These are phyloP conservation scores for Marchantia polymorpha DNA, from an alignment of 225 moss, liverwort and hornwort genomes.

Conservation along the genomic window DNA sequence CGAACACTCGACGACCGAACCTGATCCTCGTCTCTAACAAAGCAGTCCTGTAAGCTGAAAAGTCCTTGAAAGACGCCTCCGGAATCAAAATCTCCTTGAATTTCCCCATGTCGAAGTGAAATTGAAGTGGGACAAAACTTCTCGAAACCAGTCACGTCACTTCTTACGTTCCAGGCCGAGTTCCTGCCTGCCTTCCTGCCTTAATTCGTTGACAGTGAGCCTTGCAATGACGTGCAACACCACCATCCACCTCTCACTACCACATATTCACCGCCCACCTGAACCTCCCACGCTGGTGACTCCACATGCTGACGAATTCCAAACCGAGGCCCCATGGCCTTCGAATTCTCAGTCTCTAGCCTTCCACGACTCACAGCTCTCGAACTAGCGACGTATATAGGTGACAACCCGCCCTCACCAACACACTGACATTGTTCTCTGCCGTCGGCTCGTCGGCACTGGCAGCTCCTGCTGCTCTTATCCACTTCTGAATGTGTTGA, in stretches of 20 bases:
- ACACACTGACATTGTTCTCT: too few species aligned
- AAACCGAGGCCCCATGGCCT: too few species aligned
- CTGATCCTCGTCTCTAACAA: conserved; percentile 46
- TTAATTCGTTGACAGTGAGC: background rate
- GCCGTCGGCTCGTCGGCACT: too few species aligned
- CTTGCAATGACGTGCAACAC: background rate
- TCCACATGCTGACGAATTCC: too few species aligned
- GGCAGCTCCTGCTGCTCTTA: too few species aligned
- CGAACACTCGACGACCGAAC: conserved; percentile 42
- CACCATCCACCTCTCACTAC: background rate
- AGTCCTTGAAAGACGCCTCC: conserved; percentile 65
- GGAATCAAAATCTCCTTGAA: conserved; percentile 30
- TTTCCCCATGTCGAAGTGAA: background rate
- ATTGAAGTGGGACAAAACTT: background rate
- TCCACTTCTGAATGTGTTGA: too few species aligned
- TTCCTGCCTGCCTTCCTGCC: background rate
- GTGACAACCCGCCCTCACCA: too few species aligned
- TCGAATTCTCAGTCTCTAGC: too few species aligned
- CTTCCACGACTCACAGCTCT: too few species aligned
- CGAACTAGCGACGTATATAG: too few species aligned
- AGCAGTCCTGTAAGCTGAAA: conserved; percentile 48
- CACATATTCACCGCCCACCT: background rate
- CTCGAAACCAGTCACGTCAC: background rate
- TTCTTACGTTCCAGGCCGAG: background rate
- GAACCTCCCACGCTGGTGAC: too few species aligned